Percentiles rank a stretch among this genome's conserved stretches.
phyloP scores from a whole-genome alignment of 2,329 filamentous ascomycete species.

The Diaporthe sp. region DNA sequence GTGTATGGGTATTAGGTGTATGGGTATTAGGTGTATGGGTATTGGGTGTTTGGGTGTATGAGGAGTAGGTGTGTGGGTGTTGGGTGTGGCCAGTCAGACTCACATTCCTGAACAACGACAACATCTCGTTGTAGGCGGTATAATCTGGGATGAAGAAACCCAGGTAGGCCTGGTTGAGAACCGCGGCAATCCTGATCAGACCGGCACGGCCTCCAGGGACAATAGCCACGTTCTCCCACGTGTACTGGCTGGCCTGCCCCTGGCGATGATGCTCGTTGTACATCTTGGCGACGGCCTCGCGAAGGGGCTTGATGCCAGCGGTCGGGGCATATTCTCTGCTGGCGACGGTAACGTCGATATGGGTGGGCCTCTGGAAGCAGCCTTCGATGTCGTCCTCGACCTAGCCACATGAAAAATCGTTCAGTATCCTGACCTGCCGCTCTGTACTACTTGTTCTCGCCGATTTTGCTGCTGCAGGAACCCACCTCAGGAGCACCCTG shows the following conservation, averaged over 20 bases:
- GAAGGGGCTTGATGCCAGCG: slow-evolving; percentile 90
- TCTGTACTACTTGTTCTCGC: not conserved
- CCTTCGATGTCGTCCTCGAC: slow-evolving; percentile 94
- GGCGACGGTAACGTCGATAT: slow-evolving; percentile 82
- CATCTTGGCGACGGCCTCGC: slow-evolving; percentile 89
- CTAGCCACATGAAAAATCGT: slow-evolving; percentile 39
- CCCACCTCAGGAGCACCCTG: slow-evolving; percentile 53
- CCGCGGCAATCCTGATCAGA: slow-evolving; percentile 93
- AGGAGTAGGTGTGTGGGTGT: too few relatives aligned
- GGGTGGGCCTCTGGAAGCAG: slow-evolving; percentile 85
- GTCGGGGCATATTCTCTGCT: slow-evolving; percentile 94
- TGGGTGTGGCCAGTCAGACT: slow-evolving; percentile 46
- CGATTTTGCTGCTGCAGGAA: not conserved
- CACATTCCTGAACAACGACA: slow-evolving; percentile 92
- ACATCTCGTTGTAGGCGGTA: slow-evolving; percentile 97
- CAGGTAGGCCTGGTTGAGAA: slow-evolving; percentile 91
- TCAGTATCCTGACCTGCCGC: not conserved
- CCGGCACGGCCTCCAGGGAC: slow-evolving; percentile 94
- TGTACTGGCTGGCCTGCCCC: slow-evolving; percentile 90
- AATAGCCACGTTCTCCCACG: slow-evolving; percentile 97
- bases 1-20: too few relatives aligned
- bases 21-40: too few relatives aligned
- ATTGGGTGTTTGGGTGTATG: too few relatives aligned
- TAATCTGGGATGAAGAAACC: slow-evolving; percentile 97
- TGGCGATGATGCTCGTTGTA: slow-evolving; percentile 95